A percentile compares a stretch with the other conserved stretches of the same genome.
phyloP scores from a whole-genome alignment of 305 asterid genomes.

The Fraxinus sp. region DNA sequence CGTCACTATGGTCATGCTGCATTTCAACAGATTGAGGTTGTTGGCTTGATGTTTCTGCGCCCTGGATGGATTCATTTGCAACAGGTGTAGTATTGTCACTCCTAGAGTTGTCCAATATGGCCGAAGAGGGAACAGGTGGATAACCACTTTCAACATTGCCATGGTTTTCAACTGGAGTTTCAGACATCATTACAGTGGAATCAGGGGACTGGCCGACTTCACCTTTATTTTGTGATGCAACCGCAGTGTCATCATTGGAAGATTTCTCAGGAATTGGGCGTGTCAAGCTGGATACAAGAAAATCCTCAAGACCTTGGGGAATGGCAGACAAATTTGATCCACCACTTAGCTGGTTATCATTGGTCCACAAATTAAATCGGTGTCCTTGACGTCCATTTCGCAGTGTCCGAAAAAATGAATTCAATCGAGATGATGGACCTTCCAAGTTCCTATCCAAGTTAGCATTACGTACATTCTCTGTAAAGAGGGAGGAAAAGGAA shows the following conservation, averaged over 20 bases:
- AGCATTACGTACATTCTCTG: slow-evolving; percentile 66
- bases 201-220: slow-evolving; percentile 47
- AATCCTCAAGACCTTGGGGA: slow-evolving; percentile 92
- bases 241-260: slow-evolving; percentile 37
- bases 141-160: slow-evolving; percentile 38
- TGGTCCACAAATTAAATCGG: slow-evolving; percentile 77
- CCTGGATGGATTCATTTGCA: slow-evolving; percentile 47
- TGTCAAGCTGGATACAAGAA: slow-evolving; percentile 77
- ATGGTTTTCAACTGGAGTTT: slow-evolving; percentile 40
- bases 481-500: slow-evolving; percentile 17
- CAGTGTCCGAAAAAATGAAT: slow-evolving; percentile 76
- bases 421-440: slow-evolving; percentile 66
- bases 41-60: slow-evolving; percentile 50
- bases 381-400: slow-evolving; percentile 92
- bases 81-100: slow-evolving; percentile 40
- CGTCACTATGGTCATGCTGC: slow-evolving; percentile 75
- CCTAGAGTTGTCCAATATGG: slow-evolving; percentile 40
- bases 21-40: slow-evolving; percentile 61
- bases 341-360: slow-evolving; percentile 65
- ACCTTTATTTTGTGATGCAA: slow-evolving; percentile 54
- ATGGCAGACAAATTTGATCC: slow-evolving; percentile 66
- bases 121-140: slow-evolving; percentile 48
- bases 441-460: slow-evolving; percentile 56
- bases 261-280: slow-evolving; percentile 62
- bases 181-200: slow-evolving; percentile 47